Base-by-base conservation (phyloP, 2,329 filamentous ascomycete genomes). In the Penicillium corylophilum region DNA sequence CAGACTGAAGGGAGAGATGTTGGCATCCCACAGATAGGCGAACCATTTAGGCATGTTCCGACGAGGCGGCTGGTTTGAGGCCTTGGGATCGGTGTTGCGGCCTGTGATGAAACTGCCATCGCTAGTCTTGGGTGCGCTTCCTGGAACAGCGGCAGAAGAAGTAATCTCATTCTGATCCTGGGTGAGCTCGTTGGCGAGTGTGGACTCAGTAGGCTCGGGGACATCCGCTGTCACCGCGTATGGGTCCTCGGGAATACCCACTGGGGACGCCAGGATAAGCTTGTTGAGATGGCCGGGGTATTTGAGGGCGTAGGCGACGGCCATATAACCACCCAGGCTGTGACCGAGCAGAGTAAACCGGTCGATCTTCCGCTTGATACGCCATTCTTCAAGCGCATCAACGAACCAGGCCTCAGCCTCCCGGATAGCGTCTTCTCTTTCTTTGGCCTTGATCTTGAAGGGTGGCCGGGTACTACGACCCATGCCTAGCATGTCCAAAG, bases 331-430 rank as follows among this genome's bases (percentile, higher is more conserved):
- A 49, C 94, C 94, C 42, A 99, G 79, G 41, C 89, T 95, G 75
- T 99, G 94, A 1, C 93, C 94, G 7, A 97, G 80, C 3, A 99
- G 79, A 0, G 94, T 99, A 68, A 99, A 96, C 58, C 88, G 87
- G 44, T 99, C 91, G 44, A 99, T 89, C 36, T 93, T 92, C 57
- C 87, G 86, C 68, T 90, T 84, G 61, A 90, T 82, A 51, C 94
- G 86, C 94, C 94, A 99, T 71, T 99, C 94, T 69, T 99, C 94
- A 6, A 99, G 79, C 2, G 93, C 89, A 71, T 99, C 94, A 50
- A 99, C 83, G 65, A 99, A 99, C 90, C 90, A 99, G 64, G 84
- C 85, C 74, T 99, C 94, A 0, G 94, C 92, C 71, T 99, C 94
- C 18, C 81, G 79, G 56, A 95, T 92, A 69, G 93, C 92, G 38